Evolutionary conservation across 305 asterid species (phyloP), one percentile per base, ranked within the genome.

Genomic region (Salvia sclarea): DNA sequence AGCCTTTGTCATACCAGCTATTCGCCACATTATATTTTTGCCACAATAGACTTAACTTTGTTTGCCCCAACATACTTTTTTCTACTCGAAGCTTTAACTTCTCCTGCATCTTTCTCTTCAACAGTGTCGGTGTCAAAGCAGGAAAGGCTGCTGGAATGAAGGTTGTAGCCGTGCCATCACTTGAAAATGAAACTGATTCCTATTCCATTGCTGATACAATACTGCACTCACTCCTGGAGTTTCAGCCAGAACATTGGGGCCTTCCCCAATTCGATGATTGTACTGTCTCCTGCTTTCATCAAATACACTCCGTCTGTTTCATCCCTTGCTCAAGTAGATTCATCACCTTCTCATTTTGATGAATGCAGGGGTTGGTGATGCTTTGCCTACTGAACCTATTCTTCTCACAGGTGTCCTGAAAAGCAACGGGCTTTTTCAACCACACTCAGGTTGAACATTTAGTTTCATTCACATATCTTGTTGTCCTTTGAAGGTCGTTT

Each of bases 131-230:
- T 13, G 91, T 93, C 14, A 88, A 75, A 85, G 98, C 96, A 43
- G 97, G 92, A 71, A 90, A 83, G 77, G 95, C 98, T 68, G 96
- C 98, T 54, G 81, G 87, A 73, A 93, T 86, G 98, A 82, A 81
- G 60, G 98, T 93, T 56, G 84, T 84, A 64, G 97, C 97, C 12
- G 97, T 90, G 65, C 98, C 98, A 44, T 88, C 97, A 6, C 74
- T 90, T 48, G 87, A 81, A 62, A 70, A 58, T 61, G 96, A 84
- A 75, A 59, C 54, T 22, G 87, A 88, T 75, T 65, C 82, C 62
- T 88, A 76, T 82, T 76, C 86, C 4, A 71, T 84, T 30, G 95
- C 98, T 31, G 96, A 93, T 83, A 70, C 79, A 16, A 71, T 83
- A 63, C 84, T 90, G 77, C 95, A 83, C 69, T 88, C 94, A 0